A percentile compares a stretch with the other conserved stretches of the same genome.
Evolutionary conservation across 768 basidiomycete genomes (phyloP).

Genomic region (Coprinellus micaceus): DNA sequence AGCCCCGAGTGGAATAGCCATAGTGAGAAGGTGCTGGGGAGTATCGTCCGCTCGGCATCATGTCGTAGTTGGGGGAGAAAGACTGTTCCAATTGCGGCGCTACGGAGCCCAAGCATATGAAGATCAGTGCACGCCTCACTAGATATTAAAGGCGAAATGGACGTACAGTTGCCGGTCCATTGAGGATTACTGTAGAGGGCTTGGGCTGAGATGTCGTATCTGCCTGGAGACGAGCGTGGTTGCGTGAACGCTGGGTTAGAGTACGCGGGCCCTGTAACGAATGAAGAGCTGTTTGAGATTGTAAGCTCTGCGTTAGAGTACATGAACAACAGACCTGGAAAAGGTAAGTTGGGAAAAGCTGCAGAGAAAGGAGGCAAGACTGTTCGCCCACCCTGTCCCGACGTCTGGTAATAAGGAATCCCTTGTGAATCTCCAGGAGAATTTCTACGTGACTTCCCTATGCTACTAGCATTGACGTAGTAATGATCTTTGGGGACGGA

Average conservation of each 20-base stretch:
- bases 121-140: slow-evolving; percentile 28
- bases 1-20: slow-evolving; percentile 42
- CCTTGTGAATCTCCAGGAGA: slow-evolving; percentile 64
- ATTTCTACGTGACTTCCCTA: slow-evolving; percentile 65
- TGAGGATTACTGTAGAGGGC: slow-evolving; percentile 45
- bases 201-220: slow-evolving; percentile 53
- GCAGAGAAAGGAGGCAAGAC: slow-evolving; percentile 83
- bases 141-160: slow-evolving; percentile 15
- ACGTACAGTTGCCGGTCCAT: slow-evolving; percentile 36
- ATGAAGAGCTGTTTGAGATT: slow-evolving; percentile 55
- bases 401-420: slow-evolving; percentile 57
- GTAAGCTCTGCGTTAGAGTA: slow-evolving; percentile 45
- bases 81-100: slow-evolving; percentile 46
- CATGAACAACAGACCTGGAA: slow-evolving; percentile 78
- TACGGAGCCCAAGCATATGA: slow-evolving; percentile 29
- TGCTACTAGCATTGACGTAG: slow-evolving; percentile 58
- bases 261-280: slow-evolving; percentile 55
- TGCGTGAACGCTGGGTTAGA: slow-evolving; percentile 53
- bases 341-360: slow-evolving; percentile 84
- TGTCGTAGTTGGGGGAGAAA: slow-evolving; percentile 53
- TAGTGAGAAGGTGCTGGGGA: slow-evolving; percentile 42
- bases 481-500: slow-evolving; percentile 64
- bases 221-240: slow-evolving; percentile 60
- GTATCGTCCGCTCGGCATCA: slow-evolving; percentile 46
- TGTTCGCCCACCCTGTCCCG: slow-evolving; percentile 87